Conservation (phyloP, 768 basidiomycete genomes). For the Kwoniella newhampshirensis region DNA sequence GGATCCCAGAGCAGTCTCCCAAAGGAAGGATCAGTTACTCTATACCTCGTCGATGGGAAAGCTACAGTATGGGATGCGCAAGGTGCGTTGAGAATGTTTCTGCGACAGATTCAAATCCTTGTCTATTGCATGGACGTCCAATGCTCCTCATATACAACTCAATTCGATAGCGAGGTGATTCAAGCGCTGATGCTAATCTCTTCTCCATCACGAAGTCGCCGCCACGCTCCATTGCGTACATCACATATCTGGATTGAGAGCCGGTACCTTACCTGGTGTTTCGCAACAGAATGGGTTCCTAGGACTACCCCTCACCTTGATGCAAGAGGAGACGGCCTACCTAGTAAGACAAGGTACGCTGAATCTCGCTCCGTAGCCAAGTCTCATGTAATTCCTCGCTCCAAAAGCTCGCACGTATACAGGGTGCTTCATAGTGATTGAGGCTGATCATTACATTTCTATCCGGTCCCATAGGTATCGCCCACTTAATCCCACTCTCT, state of each 20-base stretch:
- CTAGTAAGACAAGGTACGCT: conserved; percentile 76
- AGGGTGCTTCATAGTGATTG: too few relatives aligned
- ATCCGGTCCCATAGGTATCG: too few relatives aligned
- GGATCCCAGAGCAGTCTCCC: neutral
- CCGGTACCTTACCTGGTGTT: conserved; percentile 89
- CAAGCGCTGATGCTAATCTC: neutral
- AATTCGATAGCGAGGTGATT: too few relatives aligned
- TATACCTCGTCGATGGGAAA: conserved; percentile 73
- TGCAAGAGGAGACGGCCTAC: conserved; percentile 88
- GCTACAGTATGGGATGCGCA: conserved; percentile 88
- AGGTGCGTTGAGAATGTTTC: conserved; percentile 56
- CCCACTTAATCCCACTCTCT: conserved; percentile 71
- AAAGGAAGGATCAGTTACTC: conserved; percentile 55
- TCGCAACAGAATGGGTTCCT: conserved; percentile 96
- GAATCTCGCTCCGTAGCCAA: too few relatives aligned
- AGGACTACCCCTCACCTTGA: conserved; percentile 80
- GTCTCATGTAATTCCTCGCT: neutral
- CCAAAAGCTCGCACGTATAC: too few relatives aligned
- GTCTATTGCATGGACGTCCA: neutral
- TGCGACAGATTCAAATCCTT: too few relatives aligned
- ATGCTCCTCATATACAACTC: too few relatives aligned
- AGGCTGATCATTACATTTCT: too few relatives aligned
- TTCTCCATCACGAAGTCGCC: conserved; percentile 62
- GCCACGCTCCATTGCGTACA: conserved; percentile 74
- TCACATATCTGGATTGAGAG: conserved; percentile 77